Evolutionary conservation across 1,284 basidiomycete genomes (phyloP).

Genomic region (Singerocomus inundabilis): DNA sequence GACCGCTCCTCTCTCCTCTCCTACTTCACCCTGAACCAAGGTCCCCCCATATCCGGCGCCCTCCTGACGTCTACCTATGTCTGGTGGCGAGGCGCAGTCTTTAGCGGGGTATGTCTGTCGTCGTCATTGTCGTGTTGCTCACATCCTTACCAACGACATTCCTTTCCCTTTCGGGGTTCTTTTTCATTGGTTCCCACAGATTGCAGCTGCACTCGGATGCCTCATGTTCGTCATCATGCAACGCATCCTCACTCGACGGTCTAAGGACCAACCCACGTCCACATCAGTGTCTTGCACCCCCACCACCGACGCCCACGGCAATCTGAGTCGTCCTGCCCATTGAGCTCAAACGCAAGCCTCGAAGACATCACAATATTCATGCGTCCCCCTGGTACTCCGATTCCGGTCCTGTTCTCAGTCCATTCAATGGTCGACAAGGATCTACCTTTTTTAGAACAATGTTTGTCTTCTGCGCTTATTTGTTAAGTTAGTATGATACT

Average conservation of each 20-base stretch:
- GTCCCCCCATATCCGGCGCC: constrained; percentile 32
- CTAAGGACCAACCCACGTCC: background rate
- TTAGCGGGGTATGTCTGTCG: constrained; percentile 27
- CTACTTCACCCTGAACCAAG: constrained; percentile 9
- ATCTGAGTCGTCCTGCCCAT: too few relatives aligned
- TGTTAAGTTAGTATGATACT: too few relatives aligned
- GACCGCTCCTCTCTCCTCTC: background rate
- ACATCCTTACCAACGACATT: background rate
- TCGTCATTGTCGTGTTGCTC: too few relatives aligned
- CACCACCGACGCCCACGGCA: too few relatives aligned
- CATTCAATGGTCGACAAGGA: too few relatives aligned
- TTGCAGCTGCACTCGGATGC: constrained; percentile 26
- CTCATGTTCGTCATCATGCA: constrained; percentile 31
- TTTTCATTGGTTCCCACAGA: constrained; percentile 3
- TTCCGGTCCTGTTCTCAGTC: too few relatives aligned
- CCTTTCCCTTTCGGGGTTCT: too few relatives aligned
- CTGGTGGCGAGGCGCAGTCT: constrained; percentile 34
- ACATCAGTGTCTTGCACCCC: background rate
- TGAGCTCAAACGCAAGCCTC: too few relatives aligned
- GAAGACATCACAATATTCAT: too few relatives aligned
- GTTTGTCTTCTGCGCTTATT: too few relatives aligned
- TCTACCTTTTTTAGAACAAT: too few relatives aligned
- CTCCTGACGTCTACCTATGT: constrained; percentile 27
- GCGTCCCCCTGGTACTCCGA: too few relatives aligned
- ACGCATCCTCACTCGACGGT: constrained; percentile 20